Percentiles rank a stretch among this genome's conserved stretches.
Evolutionary conservation across 805 yeast species (phyloP).

Genomic region (Kregervanrija fluxuum): DNA sequence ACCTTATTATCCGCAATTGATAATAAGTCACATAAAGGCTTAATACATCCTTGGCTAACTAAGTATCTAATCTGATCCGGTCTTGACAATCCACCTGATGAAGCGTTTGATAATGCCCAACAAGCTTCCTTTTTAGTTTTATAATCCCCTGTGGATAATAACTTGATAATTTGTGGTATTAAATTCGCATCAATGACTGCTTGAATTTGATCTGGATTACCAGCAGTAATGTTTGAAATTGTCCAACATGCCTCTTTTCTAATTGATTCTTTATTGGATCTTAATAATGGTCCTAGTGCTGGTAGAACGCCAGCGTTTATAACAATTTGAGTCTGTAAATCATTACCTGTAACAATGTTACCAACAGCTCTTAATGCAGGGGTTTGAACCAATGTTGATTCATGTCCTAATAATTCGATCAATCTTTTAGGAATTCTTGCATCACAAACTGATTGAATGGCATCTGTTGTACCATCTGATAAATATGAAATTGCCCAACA

Average conservation of each 20-base stretch:
- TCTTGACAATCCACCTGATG: conserved; percentile 86
- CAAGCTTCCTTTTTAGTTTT: conserved; percentile 98
- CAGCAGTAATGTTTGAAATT: conserved; percentile 95
- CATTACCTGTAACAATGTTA: conserved; percentile 96
- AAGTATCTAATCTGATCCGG: conserved; percentile 93
- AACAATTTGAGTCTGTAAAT: conserved; percentile 89
- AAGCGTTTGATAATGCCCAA: conserved; percentile 98
- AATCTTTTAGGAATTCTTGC: conserved; percentile 91
- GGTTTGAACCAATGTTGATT: conserved; percentile 82
- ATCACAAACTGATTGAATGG: conserved; percentile 95
- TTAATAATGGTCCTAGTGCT: conserved; percentile 72
- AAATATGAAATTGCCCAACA: conserved; percentile 98
- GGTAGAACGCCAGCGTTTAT: conserved; percentile 88
- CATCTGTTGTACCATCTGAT: conserved; percentile 86
- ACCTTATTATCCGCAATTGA: conserved; percentile 85
- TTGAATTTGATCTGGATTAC: conserved; percentile 91
- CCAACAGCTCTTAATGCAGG: conserved; percentile 98
- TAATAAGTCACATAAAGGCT: conserved; percentile 90
- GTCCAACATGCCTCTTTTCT: conserved; percentile 99
- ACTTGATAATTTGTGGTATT: conserved; percentile 81
- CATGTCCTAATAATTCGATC: conserved; percentile 83
- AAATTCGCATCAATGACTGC: conserved; percentile 93
- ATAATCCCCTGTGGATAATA: conserved; percentile 77
- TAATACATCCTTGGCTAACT: conserved; percentile 92
- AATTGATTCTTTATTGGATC: conserved; percentile 83